These are phyloP conservation scores for Gastrolobium bilobum DNA, from an alignment of 306 rosid species.

Conservation along the genomic window DNA sequence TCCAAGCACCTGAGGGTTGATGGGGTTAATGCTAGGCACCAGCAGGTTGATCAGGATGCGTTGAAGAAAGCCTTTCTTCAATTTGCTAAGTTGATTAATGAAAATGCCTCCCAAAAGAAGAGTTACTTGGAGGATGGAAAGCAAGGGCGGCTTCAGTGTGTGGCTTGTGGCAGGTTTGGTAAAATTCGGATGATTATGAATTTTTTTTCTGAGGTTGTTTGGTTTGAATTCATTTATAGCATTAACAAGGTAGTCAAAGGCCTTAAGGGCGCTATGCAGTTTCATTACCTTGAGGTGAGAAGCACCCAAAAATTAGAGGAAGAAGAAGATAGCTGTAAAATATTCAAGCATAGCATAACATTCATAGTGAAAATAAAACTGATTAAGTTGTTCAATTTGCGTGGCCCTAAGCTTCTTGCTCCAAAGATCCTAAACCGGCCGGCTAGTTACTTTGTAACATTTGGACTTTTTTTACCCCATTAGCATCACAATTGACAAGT, in stretches of 20 bases:
- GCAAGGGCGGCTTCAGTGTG: constrained; percentile 77
- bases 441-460: constrained; percentile 5
- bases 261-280: neutral
- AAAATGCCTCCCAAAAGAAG: constrained; percentile 70
- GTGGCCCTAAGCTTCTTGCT: neutral
- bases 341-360: neutral
- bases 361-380: neutral
- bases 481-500: constrained; percentile 2
- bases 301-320: constrained; percentile 3
- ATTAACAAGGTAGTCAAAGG: neutral
- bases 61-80: constrained; percentile 79
- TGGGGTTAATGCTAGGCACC: constrained; percentile 48
- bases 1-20: constrained; percentile 68
- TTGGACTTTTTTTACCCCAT: constrained; percentile 8
- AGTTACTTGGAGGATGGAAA: constrained; percentile 81
- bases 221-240: constrained; percentile 12
- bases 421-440: neutral
- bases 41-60: constrained; percentile 73
- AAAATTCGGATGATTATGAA: constrained; percentile 41
- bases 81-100: constrained; percentile 71
- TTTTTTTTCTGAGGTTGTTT: constrained; percentile 18
- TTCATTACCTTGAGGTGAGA: neutral
- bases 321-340: neutral
- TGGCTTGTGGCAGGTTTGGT: constrained; percentile 91
- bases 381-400: neutral